Conservation (phyloP, 768 basidiomycete species). For the Trametes punicea region DNA sequence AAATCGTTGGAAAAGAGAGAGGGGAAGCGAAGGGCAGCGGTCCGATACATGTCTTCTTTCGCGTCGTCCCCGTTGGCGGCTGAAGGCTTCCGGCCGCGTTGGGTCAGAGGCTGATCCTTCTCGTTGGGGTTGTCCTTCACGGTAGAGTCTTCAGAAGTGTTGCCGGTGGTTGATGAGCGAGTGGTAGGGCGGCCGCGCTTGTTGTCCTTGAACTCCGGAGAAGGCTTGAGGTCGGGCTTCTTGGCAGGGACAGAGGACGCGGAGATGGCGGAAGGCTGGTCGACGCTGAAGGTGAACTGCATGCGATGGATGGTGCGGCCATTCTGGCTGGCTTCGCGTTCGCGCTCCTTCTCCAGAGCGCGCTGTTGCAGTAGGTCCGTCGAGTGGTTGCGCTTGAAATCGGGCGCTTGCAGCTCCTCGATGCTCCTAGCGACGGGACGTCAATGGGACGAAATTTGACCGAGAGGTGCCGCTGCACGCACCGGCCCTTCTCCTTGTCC, state of each 20-base stretch:
- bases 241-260: slow-evolving; percentile 45
- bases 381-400: slow-evolving; percentile 76
- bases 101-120: slow-evolving; percentile 38
- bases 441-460: slow-evolving; percentile 5
- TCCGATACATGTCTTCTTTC: slow-evolving; percentile 24
- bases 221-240: slow-evolving; percentile 67
- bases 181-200: slow-evolving; percentile 40
- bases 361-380: slow-evolving; percentile 78
- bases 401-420: slow-evolving; percentile 80
- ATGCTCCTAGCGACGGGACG: slow-evolving; percentile 54
- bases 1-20: slow-evolving; percentile 72
- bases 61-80: slow-evolving; percentile 17
- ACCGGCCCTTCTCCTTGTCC: slow-evolving; percentile 92
- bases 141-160: slow-evolving; percentile 25
- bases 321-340: slow-evolving; percentile 60
- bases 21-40: slow-evolving; percentile 61
- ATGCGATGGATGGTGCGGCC: slow-evolving; percentile 76
- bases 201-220: slow-evolving; percentile 58
- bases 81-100: slow-evolving; percentile 32
- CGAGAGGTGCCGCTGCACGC: slow-evolving; percentile 31
- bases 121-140: slow-evolving; percentile 22
- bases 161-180: slow-evolving; percentile 35
- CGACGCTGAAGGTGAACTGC: slow-evolving; percentile 88
- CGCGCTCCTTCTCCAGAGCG: slow-evolving; percentile 78
- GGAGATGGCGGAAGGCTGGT: slow-evolving; percentile 48